Conservation (phyloP, 805 yeast species). For the Lachancea quebecensis region DNA sequence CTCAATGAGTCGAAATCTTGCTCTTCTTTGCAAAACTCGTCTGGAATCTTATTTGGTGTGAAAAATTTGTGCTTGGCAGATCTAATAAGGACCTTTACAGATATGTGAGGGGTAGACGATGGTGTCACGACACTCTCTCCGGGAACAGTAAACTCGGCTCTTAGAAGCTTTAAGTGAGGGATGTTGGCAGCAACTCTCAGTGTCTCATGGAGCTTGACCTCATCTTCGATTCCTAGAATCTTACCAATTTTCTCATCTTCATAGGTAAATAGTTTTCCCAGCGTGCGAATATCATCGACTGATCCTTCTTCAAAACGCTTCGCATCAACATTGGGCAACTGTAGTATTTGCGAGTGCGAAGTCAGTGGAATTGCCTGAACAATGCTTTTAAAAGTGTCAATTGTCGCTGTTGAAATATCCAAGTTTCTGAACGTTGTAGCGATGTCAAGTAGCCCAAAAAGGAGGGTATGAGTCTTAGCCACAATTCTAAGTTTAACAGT, state of each 20-base stretch:
- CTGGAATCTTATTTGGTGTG: conserved; percentile 32
- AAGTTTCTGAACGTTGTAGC: conserved; percentile 71
- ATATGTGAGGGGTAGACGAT: conserved; percentile 65
- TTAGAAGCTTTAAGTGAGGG: conserved; percentile 61
- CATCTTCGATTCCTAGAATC: conserved; percentile 48
- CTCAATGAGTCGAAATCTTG: conserved; percentile 59
- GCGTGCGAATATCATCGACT: conserved; percentile 40
- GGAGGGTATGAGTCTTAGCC: conserved; percentile 54
- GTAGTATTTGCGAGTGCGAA: conserved; percentile 59
- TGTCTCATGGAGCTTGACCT: conserved; percentile 40
- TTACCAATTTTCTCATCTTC: conserved; percentile 48
- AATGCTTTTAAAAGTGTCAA: conserved; percentile 63
- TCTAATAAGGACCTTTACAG: conserved; percentile 65
- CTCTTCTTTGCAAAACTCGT: conserved; percentile 40
- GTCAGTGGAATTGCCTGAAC: conserved; percentile 65
- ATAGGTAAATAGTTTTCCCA: conserved; percentile 63
- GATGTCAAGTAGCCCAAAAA: conserved; percentile 71
- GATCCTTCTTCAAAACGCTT: conserved; percentile 33
- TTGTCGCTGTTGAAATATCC: conserved; percentile 52
- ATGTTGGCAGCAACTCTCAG: conserved; percentile 53
- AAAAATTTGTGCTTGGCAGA: conserved; percentile 64
- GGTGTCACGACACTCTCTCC: conserved; percentile 74
- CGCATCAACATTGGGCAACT: conserved; percentile 67
- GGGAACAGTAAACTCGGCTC: conserved; percentile 74
- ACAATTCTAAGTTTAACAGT: conserved; percentile 48